These are phyloP conservation scores for Barnettozyma salicaria DNA, from an alignment of 805 yeast species.

Conservation along the genomic window DNA sequence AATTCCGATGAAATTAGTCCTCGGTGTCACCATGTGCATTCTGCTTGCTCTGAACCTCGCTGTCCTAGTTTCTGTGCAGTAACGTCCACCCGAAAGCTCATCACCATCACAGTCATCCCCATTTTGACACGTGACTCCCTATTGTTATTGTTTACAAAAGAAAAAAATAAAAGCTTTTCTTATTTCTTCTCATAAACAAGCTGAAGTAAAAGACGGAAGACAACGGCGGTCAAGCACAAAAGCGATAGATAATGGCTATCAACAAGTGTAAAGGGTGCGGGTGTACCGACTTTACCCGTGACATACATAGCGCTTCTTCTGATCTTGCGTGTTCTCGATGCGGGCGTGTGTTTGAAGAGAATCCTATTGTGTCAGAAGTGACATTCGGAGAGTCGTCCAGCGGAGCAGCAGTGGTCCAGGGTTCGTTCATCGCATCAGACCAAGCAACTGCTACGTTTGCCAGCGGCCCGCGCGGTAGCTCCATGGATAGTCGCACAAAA, in stretches of 20 bases:
- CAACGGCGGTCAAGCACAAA: conserved; percentile 5
- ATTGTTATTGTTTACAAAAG: too few species aligned
- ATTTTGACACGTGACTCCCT: too few species aligned
- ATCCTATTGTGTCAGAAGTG: conserved; percentile 92
- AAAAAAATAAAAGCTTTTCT: too few species aligned
- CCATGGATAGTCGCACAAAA: conserved; percentile 83
- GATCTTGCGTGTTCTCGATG: conserved; percentile 78
- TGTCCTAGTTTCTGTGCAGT: background rate
- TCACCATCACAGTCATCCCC: too few species aligned
- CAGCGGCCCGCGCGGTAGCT: conserved; percentile 61
- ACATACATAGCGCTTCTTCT: conserved; percentile 53
- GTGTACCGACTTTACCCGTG: conserved; percentile 45
- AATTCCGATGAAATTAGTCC: conserved; percentile 13
- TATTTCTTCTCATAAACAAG: conserved; percentile 2
- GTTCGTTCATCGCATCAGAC: conserved; percentile 86
- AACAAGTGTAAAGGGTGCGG: conserved; percentile 44
- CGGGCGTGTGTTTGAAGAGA: conserved; percentile 86
- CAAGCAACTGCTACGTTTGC: conserved; percentile 66
- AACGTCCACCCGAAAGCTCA: background rate
- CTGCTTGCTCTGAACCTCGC: conserved; percentile 3
- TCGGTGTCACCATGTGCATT: conserved; percentile 1
- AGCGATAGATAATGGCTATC: conserved; percentile 2
- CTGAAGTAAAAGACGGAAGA: background rate
- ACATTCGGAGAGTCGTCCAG: conserved; percentile 86
- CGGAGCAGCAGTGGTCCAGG: conserved; percentile 96